A percentile compares a stretch with the other conserved stretches of the same genome.
phyloP scores from a whole-genome alignment of 2,329 filamentous ascomycete species.

The Xylariaceae sp. region DNA sequence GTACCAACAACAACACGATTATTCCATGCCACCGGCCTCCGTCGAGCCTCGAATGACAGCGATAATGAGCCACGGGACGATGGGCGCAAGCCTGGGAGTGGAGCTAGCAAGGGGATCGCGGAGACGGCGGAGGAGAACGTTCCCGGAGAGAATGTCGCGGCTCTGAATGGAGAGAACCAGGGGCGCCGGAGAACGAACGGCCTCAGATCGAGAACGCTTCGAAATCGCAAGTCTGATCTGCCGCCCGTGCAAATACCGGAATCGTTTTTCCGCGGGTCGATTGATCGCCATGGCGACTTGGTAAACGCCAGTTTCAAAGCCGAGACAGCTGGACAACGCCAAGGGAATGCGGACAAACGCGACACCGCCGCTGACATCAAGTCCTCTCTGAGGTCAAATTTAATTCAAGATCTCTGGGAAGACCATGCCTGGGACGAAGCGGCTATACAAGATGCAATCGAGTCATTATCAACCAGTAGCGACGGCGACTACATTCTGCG shows the following conservation, averaged over 20 bases:
- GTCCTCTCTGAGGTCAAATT: no score
- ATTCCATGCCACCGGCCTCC: conserved; percentile 23
- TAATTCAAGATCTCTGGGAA: conserved; percentile 1
- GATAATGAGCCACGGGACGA: conserved; percentile 20
- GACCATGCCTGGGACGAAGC: conserved; percentile 15
- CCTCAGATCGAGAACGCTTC: conserved; percentile 23
- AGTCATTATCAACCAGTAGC: conserved; percentile 1
- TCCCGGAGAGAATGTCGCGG: conserved; percentile 21
- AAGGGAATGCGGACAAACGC: no score
- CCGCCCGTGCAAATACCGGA: conserved; percentile 52
- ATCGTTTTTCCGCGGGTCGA: conserved; percentile 50
- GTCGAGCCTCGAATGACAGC: conserved; percentile 20
- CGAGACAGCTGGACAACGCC: conserved; percentile 14
- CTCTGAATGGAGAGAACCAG: conserved; percentile 22
- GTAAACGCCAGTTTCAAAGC: conserved; percentile 5
- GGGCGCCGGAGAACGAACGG: conserved; percentile 26
- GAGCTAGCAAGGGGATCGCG: conserved; percentile 9
- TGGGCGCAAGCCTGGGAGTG: conserved; percentile 24
- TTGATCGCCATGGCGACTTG: conserved; percentile 35
- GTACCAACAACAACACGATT: conserved; percentile 13
- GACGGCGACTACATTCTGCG: conserved; percentile 4
- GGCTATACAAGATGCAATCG: conserved; percentile 10
- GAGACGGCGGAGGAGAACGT: conserved; percentile 21
- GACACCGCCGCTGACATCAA: no score
- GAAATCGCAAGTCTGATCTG: conserved; percentile 35